Base-by-base conservation (phyloP, 371 early-diverging fungal genomes). In the Funneliformis caledonium region DNA sequence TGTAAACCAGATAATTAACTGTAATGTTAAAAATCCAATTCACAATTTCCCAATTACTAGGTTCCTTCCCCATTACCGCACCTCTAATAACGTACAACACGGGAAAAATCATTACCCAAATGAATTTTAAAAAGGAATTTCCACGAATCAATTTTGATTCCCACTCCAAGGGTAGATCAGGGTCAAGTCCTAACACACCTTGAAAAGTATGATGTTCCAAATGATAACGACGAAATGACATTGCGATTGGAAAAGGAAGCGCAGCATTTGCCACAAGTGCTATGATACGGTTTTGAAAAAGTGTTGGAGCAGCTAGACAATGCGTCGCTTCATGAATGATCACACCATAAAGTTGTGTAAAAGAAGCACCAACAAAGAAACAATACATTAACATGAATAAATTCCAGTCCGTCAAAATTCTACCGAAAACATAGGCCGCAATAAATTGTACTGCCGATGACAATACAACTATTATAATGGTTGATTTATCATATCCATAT, bases 131-230 rank as follows among this genome's bases (percentile, higher is more conserved):
- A 19, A 94, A 79, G 4, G 91, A 88, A 85, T 94, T 94, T 75
- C 94, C 93, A 16, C 87, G 87, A 69, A 99, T 92, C 81, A 98
- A 84, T 67, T 88, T 87, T 81, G 90, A 90, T 87, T 99, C 98
- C 91, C 96, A 93, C 52, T 94, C 92, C 33, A 96, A 86, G 3
- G 98, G 99, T 42, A 99, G 90, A 84, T 99, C 99, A 72, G 98
- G 96, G 83, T 99, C 98, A 83, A 92, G 91, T 33, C 96, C 98
- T 42, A 93, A 91, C 14, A 98, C 97, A 52, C 98, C 99, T 86
- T 97, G 97, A 91, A 93, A 97, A 14, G 96, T 93, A 87, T 99
- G 99, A 86, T 99, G 99, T 85, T 97, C 96, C 74, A 97, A 91
- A 85, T 99, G 99, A 85, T 97, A 98, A 4, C 97, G 92, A 78